Evolutionary conservation across 2,329 filamentous ascomycete species (phyloP).

Genomic region (Talaromyces sp.): DNA sequence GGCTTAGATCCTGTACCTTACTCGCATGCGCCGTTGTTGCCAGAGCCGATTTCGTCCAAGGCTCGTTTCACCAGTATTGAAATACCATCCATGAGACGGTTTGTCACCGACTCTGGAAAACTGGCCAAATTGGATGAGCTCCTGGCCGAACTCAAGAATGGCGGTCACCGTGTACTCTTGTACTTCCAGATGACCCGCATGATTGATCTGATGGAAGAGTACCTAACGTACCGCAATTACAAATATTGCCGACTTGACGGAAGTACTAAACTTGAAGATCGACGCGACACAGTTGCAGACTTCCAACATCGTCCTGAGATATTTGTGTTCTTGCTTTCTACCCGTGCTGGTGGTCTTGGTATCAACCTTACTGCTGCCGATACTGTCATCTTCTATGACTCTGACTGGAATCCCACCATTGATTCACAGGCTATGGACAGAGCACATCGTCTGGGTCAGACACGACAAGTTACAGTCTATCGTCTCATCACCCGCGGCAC

Average conservation of each 20-base stretch:
- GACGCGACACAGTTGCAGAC: constrained; percentile 91
- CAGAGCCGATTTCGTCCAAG: constrained; percentile 74
- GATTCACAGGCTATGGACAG: constrained; percentile 99
- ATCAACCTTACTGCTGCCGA: constrained; percentile 97
- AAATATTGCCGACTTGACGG: constrained; percentile 96
- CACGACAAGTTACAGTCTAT: constrained; percentile 92
- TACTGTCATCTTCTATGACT: constrained; percentile 99
- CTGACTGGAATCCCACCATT: constrained; percentile 98
- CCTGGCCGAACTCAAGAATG: constrained; percentile 84
- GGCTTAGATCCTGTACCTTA: constrained; percentile 59
- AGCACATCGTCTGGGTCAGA: constrained; percentile 95
- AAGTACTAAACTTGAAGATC: constrained; percentile 94
- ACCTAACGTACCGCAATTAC: constrained; percentile 97
- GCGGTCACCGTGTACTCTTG: constrained; percentile 85
- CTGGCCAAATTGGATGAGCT: constrained; percentile 85
- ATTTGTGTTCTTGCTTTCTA: constrained; percentile 94
- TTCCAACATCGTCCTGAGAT: constrained; percentile 94
- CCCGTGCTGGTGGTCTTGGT: constrained; percentile 92
- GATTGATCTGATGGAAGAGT: constrained; percentile 99
- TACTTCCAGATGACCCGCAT: constrained; percentile 99
- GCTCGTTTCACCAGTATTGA: constrained; percentile 83
- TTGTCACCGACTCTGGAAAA: constrained; percentile 97
- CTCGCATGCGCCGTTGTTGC: constrained; percentile 68
- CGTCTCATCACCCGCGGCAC: constrained; percentile 94
- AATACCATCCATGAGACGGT: constrained; percentile 94